Evolutionary conservation across 306 rosid genomes (phyloP).

Genomic region (Rosa persica): DNA sequence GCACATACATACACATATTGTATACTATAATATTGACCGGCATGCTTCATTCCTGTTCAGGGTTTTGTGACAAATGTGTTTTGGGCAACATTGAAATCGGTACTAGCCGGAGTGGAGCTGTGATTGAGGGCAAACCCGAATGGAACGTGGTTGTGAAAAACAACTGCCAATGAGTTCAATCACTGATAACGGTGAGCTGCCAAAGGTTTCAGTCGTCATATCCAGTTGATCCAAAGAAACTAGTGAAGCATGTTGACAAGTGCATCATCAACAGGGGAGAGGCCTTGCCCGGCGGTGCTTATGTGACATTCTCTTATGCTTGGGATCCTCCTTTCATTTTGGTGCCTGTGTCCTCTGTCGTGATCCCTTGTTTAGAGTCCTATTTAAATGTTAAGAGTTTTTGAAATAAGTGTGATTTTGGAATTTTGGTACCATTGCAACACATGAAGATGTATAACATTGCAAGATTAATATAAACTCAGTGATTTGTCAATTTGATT

Average conservation of each 20-base stretch:
- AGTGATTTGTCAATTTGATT: background rate
- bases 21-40: background rate
- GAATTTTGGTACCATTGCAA: background rate
- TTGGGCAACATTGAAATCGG: conserved; percentile 1
- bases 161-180: background rate
- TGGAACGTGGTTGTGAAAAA: conserved; percentile 2
- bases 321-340: conserved; percentile 5
- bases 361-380: background rate
- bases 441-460: background rate
- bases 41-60: background rate
- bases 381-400: background rate
- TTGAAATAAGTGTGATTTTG: background rate
- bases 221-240: background rate
- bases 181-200: background rate
- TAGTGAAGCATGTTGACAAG: background rate
- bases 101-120: background rate
- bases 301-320: background rate
- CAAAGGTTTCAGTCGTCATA: background rate
- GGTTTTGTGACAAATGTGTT: background rate
- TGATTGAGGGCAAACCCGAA: background rate
- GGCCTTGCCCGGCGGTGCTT: background rate
- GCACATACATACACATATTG: background rate
- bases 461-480: background rate
- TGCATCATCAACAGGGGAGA: background rate
- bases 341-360: background rate